phyloP scores from a whole-genome alignment of 164 flowering plant species.

The Umbilicus rupestris region DNA sequence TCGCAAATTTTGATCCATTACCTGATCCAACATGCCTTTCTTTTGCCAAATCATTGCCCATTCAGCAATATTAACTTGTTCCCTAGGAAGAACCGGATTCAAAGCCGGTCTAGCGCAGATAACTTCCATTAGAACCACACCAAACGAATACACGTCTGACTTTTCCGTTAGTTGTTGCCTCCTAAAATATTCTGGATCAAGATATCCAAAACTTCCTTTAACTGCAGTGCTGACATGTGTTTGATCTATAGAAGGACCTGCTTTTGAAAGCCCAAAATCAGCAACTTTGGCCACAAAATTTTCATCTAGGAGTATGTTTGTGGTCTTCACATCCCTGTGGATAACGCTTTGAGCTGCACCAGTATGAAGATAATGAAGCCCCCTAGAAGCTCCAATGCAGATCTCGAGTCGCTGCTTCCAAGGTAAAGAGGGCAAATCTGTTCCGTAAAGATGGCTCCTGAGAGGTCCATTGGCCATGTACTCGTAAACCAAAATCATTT shows the following conservation, averaged over 20 bases:
- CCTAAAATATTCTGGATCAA: constrained; percentile 92
- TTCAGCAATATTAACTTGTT: constrained; percentile 89
- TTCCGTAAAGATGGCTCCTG: constrained; percentile 81
- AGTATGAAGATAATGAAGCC: constrained; percentile 94
- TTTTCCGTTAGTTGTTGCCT: constrained; percentile 88
- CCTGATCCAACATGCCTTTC: constrained; percentile 82
- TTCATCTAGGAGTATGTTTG: constrained; percentile 86
- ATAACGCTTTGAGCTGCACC: constrained; percentile 84
- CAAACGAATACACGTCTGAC: constrained; percentile 93
- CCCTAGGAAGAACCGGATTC: constrained; percentile 83
- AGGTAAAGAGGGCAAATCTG: constrained; percentile 65
- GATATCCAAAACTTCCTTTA: constrained; percentile 90
- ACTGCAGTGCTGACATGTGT: constrained; percentile 96
- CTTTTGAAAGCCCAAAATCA: constrained; percentile 89
- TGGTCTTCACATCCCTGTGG: constrained; percentile 91
- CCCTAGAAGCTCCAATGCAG: constrained; percentile 93
- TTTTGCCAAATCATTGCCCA: constrained; percentile 96
- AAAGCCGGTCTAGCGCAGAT: constrained; percentile 83
- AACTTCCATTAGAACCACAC: constrained; percentile 91
- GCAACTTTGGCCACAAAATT: constrained; percentile 88
- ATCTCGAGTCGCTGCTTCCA: constrained; percentile 94
- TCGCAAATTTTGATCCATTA: constrained; percentile 59
- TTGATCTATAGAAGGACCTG: constrained; percentile 84
- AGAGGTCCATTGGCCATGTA: constrained; percentile 97
- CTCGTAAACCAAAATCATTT: constrained; percentile 87